These are phyloP conservation scores for Uronychia setigera DNA, from an alignment of 73 alveolate genomes.

Conservation along the genomic window DNA sequence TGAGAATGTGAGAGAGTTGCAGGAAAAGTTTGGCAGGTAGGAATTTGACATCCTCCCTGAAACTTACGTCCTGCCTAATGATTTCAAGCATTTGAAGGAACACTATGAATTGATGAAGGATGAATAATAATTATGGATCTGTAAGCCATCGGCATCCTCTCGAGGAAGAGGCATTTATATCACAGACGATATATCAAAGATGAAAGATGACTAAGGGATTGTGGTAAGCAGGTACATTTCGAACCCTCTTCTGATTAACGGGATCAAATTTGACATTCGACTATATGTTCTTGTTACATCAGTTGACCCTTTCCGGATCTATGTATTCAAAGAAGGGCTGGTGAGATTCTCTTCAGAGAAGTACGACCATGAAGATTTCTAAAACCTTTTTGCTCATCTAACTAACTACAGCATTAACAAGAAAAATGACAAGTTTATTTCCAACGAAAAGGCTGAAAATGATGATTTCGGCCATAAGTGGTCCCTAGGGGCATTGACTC, in stretches of 20 bases:
- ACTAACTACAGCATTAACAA: constrained; percentile 49
- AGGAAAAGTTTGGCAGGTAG: constrained; percentile 53
- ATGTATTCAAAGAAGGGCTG: constrained; percentile 82
- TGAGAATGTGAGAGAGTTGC: constrained; percentile 60
- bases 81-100: constrained; percentile 67
- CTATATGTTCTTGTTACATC: constrained; percentile 81
- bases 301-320: constrained; percentile 76
- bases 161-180: constrained; percentile 87
- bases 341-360: constrained; percentile 67
- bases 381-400: constrained; percentile 35
- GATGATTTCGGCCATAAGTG: constrained; percentile 77
- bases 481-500: constrained; percentile 65
- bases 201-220: constrained; percentile 44
- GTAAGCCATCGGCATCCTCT: constrained; percentile 79
- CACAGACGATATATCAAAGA: constrained; percentile 66
- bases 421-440: constrained; percentile 28
- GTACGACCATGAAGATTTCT: constrained; percentile 23
- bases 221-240: constrained; percentile 75
- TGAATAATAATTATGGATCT: constrained; percentile 63
- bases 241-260: constrained; percentile 79
- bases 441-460: constrained; percentile 42
- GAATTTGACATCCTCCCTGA: constrained; percentile 75
- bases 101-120: constrained; percentile 48
- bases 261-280: constrained; percentile 78
- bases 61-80: constrained; percentile 82